Evolutionary conservation across 225 moss, liverwort and hornwort genomes (phyloP).

Genomic region (Lunularia cruciata): DNA sequence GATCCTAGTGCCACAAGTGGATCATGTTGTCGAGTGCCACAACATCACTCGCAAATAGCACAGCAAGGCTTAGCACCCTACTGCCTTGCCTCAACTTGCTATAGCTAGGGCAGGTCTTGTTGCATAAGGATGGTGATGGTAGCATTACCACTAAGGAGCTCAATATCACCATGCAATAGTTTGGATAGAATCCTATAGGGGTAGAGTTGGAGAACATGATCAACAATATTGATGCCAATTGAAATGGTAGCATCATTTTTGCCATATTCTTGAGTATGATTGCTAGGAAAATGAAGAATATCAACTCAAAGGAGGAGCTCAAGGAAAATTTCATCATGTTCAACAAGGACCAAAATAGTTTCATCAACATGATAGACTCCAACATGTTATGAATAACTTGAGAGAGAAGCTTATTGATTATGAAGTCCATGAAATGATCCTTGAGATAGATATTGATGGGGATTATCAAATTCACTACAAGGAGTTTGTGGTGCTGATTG

Average conservation of each 20-base stretch:
- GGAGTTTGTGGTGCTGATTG: conserved; percentile 97
- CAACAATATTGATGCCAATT: conserved; percentile 81
- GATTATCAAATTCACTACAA: conserved; percentile 93
- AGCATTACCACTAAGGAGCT: conserved; percentile 86
- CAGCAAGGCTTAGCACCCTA: no score
- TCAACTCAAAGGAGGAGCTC: conserved; percentile 91
- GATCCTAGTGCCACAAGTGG: no score
- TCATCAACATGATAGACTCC: conserved; percentile 81
- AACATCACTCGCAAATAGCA: no score
- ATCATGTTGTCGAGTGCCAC: no score
- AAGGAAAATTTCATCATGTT: conserved; percentile 89
- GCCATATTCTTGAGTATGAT: conserved; percentile 84
- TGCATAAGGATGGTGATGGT: no score
- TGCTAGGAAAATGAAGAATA: conserved; percentile 92
- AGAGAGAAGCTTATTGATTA: conserved; percentile 90
- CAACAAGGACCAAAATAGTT: conserved; percentile 92
- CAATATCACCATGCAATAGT: conserved; percentile 78
- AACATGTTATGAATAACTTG: conserved; percentile 84
- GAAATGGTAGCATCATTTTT: conserved; percentile 85
- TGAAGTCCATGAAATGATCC: conserved; percentile 89
- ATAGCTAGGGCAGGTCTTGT: no score
- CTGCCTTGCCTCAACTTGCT: no score
- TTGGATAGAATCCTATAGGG: conserved; percentile 90
- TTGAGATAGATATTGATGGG: conserved; percentile 85
- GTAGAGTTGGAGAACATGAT: conserved; percentile 95